Percentiles rank a stretch among this genome's conserved stretches.
Conservation (phyloP, 768 basidiomycete species). For the Naganishia kalamii region DNA sequence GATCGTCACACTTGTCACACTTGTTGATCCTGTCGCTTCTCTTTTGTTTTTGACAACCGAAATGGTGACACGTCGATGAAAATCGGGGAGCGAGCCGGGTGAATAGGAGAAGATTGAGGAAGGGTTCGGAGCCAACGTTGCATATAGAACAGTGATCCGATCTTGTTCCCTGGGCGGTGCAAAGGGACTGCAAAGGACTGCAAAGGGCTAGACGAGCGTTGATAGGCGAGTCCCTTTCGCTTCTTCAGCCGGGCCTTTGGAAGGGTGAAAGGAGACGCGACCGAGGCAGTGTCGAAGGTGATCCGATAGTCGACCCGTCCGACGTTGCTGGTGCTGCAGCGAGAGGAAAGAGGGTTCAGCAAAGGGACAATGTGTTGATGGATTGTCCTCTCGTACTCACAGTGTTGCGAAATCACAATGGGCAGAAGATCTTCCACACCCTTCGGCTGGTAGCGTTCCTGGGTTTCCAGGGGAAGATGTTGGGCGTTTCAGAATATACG, state of each 20-base stretch:
- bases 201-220: not conserved
- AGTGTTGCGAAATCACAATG: not conserved
- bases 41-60: not conserved
- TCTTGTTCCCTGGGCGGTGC: too few relatives aligned
- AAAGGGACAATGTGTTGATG: too few relatives aligned
- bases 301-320: too few relatives aligned
- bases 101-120: not conserved
- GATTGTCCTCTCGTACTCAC: too few relatives aligned
- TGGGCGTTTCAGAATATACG: not conserved
- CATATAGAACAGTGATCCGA: not conserved
- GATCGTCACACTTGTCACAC: too few relatives aligned
- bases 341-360: too few relatives aligned
- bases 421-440: not conserved
- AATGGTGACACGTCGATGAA: not conserved
- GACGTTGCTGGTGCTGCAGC: too few relatives aligned
- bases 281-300: too few relatives aligned
- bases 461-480: not conserved
- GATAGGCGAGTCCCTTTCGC: not conserved
- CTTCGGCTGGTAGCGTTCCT: not conserved
- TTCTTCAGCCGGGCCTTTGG: not conserved
- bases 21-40: not conserved
- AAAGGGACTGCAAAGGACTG: not conserved
- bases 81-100: not conserved
- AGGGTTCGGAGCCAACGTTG: slow-evolving; percentile 1
- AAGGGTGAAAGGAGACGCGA: not conserved